Base-by-base conservation (phyloP, 352 stramenopile species). In the Phytophthora tentaculata region DNA sequence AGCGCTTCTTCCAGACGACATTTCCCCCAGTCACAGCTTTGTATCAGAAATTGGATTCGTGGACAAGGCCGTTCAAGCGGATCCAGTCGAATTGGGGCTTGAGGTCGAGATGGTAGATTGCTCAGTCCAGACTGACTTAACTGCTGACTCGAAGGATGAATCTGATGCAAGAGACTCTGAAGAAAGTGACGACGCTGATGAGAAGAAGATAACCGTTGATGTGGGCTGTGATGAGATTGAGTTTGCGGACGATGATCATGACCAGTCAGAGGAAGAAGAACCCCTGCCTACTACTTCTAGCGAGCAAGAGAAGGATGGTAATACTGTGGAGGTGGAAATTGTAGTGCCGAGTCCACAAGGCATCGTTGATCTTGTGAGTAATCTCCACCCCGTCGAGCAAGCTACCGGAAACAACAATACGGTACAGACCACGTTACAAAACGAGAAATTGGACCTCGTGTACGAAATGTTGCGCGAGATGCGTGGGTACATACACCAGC, bases 401-500 rank as follows among this genome's bases (percentile, higher is more conserved):
- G 22, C 39, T n/a, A 6, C 22, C n/a, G n/a, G n/a, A n/a, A n/a
- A n/a, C n/a, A n/a, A n/a, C n/a, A n/a, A n/a, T n/a, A n/a, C n/a
- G n/a, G n/a, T n/a, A 22, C 47, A 45, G 26, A 12, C 23, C 13
- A 17, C 19, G 17, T 29, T 55, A 14, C 50, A 56, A 39, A 67
- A 45, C 14, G 55, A 63, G 17, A 74, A 63, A 37, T n/a, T 74
- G 20, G 67, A 67, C 20, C 13, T 71, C 13, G 29, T 74, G 24
- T 69, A 71, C 20, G 67, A 74, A 57, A 67, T 74, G 55, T 20
- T 74, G 43, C 61, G 67, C n/a, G 67, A 74, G 23, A 59, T 74
- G 24, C 55, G 61, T 2, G 53, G 64, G 13, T 74, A 48, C 41
- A 56, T 66, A 23, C 14, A n/a, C 3, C 61, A 53, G 17, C 24